A percentile compares a stretch with the other conserved stretches of the same genome.
These are phyloP conservation scores for Hapsidospora chrysogenum DNA, from an alignment of 495 filamentous ascomycete genomes.

Conservation along the genomic window DNA sequence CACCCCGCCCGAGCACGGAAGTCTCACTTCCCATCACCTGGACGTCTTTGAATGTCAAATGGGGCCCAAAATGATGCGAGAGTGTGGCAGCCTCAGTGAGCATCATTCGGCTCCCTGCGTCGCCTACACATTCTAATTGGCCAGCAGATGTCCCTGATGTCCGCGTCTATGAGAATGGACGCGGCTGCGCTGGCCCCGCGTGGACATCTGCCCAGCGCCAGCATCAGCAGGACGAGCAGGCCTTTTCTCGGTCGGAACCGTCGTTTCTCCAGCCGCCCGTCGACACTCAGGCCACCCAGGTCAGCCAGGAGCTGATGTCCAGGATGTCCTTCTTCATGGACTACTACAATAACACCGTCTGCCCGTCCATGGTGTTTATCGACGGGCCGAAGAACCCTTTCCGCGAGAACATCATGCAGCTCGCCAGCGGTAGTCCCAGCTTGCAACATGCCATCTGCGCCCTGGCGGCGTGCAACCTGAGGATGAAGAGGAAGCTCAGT, in stretches of 20 bases:
- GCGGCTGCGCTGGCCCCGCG: neutral
- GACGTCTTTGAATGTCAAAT: slow-evolving; percentile 27
- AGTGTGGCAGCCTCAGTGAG: slow-evolving; percentile 30
- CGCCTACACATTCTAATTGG: slow-evolving; percentile 3
- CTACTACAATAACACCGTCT: slow-evolving; percentile 79
- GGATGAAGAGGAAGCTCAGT: slow-evolving; percentile 39
- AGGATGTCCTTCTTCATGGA: slow-evolving; percentile 49
- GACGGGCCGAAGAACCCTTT: slow-evolving; percentile 76
- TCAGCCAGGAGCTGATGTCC: slow-evolving; percentile 34
- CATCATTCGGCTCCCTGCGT: slow-evolving; percentile 5
- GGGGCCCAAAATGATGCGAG: slow-evolving; percentile 24
- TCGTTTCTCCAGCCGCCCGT: too few relatives aligned
- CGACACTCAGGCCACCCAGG: slow-evolving; percentile 10
- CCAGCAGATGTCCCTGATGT: slow-evolving; percentile 2
- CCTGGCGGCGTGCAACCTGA: slow-evolving; percentile 69
- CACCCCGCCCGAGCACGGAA: slow-evolving; percentile 27
- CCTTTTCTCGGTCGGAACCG: slow-evolving; percentile 8
- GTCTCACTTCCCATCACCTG: slow-evolving; percentile 22
- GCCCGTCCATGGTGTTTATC: slow-evolving; percentile 79
- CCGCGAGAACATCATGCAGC: slow-evolving; percentile 61
- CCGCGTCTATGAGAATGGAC: neutral
- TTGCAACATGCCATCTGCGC: slow-evolving; percentile 87
- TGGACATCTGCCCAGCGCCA: neutral
- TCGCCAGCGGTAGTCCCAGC: slow-evolving; percentile 63
- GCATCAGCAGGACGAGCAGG: slow-evolving; percentile 19